These are phyloP conservation scores for Russula sp. DNA, from an alignment of 768 basidiomycete genomes.

Conservation along the genomic window DNA sequence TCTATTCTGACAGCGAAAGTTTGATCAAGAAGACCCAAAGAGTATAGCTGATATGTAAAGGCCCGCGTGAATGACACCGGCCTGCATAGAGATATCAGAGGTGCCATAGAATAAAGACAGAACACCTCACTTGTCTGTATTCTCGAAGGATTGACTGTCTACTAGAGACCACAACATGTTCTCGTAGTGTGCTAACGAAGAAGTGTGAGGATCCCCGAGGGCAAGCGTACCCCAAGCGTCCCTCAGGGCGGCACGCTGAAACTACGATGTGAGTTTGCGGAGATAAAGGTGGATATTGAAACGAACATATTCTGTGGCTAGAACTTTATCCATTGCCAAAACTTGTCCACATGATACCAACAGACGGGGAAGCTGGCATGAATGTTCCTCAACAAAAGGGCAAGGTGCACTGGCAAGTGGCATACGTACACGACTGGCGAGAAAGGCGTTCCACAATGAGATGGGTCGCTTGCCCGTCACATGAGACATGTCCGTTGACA, in stretches of 20 bases:
- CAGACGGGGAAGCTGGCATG: slow-evolving; percentile 56
- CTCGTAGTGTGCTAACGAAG: slow-evolving; percentile 25
- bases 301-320: slow-evolving; percentile 61
- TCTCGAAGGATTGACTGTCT: slow-evolving; percentile 16
- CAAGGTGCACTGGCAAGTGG: slow-evolving; percentile 5
- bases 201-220: slow-evolving; percentile 19
- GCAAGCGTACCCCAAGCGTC: slow-evolving; percentile 27
- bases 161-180: slow-evolving; percentile 26
- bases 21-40: slow-evolving; percentile 53
- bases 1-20: slow-evolving; percentile 51
- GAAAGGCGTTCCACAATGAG: slow-evolving; percentile 66
- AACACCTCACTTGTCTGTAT: slow-evolving; percentile 19
- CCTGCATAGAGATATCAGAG: slow-evolving; percentile 4
- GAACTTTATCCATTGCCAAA: slow-evolving; percentile 50
- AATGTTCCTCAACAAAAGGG: slow-evolving; percentile 14
- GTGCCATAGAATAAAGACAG: background rate
- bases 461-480: slow-evolving; percentile 36
- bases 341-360: slow-evolving; percentile 54
- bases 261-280: slow-evolving; percentile 3
- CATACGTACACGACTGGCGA: slow-evolving; percentile 62
- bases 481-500: slow-evolving; percentile 49
- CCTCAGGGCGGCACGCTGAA: slow-evolving; percentile 25
- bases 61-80: slow-evolving; percentile 39
- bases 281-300: background rate
- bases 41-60: slow-evolving; percentile 54